Percentiles rank a stretch among this genome's conserved stretches.
phyloP scores from a whole-genome alignment of 73 alveolate genomes.

The Breviolum minutum region DNA sequence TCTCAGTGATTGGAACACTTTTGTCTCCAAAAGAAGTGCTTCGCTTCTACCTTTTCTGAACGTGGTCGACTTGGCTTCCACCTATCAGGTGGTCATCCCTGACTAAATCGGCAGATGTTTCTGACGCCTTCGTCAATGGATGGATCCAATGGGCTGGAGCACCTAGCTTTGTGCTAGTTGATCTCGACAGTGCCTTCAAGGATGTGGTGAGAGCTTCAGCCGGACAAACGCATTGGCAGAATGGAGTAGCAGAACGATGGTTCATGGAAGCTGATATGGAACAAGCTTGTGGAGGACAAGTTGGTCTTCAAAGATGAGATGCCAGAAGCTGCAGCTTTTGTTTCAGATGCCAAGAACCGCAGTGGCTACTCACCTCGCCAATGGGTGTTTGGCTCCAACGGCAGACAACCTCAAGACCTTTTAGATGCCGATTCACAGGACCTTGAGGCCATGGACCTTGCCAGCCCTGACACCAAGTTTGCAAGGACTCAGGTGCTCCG shows the following conservation, averaged over 20 bases:
- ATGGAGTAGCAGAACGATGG: background rate
- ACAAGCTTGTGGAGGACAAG: background rate
- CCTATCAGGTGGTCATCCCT: background rate
- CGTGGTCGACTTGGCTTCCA: constrained; percentile 7
- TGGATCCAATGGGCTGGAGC: background rate
- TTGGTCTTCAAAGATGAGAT: background rate
- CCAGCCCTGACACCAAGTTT: background rate
- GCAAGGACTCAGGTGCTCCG: background rate
- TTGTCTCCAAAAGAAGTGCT: too few relatives aligned
- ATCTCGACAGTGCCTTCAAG: background rate
- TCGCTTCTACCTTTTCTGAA: too few relatives aligned
- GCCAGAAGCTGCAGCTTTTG: background rate
- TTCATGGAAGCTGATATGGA: background rate
- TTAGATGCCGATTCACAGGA: background rate
- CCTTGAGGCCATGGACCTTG: too few relatives aligned
- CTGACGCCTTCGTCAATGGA: background rate
- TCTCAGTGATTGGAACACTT: too few relatives aligned
- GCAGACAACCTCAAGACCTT: background rate
- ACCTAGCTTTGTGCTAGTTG: background rate
- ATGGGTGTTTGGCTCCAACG: background rate
- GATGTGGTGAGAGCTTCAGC: background rate
- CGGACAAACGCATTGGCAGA: constrained; percentile 19
- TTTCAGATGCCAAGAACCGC: background rate
- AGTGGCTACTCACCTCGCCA: constrained; percentile 8
- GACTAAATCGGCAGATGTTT: background rate